phyloP scores from a whole-genome alignment of 805 yeast genomes.

The Saccharomycopsis sp. region DNA sequence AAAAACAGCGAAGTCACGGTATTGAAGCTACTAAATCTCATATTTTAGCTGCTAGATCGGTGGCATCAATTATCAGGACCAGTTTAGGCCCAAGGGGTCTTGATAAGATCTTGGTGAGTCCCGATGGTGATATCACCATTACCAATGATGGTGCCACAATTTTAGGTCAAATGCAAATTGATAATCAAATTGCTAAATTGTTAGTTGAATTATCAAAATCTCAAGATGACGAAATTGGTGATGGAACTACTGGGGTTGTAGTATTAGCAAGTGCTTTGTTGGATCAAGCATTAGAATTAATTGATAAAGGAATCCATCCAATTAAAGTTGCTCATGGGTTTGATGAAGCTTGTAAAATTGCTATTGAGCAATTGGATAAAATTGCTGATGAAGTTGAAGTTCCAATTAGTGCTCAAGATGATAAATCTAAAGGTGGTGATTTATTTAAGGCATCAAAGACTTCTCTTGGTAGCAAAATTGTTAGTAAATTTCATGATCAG shows the following conservation, averaged over 20 bases:
- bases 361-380: constrained; percentile 69
- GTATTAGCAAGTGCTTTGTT: constrained; percentile 84
- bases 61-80: constrained; percentile 60
- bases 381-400: constrained; percentile 54
- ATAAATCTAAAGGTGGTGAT: constrained; percentile 62
- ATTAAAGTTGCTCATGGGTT: constrained; percentile 96
- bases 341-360: constrained; percentile 82
- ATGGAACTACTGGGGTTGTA: constrained; percentile 96
- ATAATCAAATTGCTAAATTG: constrained; percentile 95
- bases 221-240: constrained; percentile 98
- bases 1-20: constrained; percentile 62
- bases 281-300: constrained; percentile 89
- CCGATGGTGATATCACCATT: constrained; percentile 72
- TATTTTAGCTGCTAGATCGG: constrained; percentile 62
- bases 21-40: constrained; percentile 78
- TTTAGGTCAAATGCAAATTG: constrained; percentile 85
- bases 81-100: constrained; percentile 98
- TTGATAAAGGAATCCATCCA: constrained; percentile 92
- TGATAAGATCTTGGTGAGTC: constrained; percentile 90
- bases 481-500: constrained; percentile 89
- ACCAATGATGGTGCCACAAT: constrained; percentile 99
- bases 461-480: constrained; percentile 85
- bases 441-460: constrained; percentile 85
- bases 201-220: constrained; percentile 91
- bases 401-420: constrained; percentile 40